Conservation (phyloP, 495 filamentous ascomycete species). For the Collariella sp. region DNA sequence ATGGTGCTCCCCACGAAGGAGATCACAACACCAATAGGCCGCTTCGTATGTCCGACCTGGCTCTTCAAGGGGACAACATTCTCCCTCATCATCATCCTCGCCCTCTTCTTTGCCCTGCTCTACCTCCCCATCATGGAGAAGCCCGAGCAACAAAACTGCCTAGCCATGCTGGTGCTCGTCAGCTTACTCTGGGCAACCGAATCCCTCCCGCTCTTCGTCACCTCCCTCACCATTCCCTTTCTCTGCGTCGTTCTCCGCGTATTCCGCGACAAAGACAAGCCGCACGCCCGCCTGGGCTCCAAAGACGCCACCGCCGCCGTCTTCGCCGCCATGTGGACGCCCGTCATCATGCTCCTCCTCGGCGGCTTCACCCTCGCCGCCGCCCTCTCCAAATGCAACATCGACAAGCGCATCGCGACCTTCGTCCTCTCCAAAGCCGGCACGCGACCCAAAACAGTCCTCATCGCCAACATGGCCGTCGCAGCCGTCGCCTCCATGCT, state of each 20-base stretch:
- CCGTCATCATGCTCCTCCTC: constrained; percentile 95
- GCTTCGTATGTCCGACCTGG: constrained; percentile 68
- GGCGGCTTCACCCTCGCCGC: constrained; percentile 95
- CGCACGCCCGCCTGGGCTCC: constrained; percentile 58
- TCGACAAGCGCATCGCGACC: constrained; percentile 93
- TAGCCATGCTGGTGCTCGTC: constrained; percentile 89
- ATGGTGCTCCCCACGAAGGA: constrained; percentile 49
- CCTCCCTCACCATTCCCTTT: constrained; percentile 87
- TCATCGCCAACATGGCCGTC: constrained; percentile 96
- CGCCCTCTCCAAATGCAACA: constrained; percentile 91
- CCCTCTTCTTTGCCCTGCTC: constrained; percentile 64
- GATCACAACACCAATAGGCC: constrained; percentile 72
- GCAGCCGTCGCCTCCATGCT: constrained; percentile 97
- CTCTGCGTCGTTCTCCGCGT: constrained; percentile 80
- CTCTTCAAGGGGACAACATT: constrained; percentile 73
- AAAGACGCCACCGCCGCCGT: constrained; percentile 71
- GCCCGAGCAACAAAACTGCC: constrained; percentile 87
- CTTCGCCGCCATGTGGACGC: constrained; percentile 96
- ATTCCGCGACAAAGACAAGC: constrained; percentile 65
- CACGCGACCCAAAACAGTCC: constrained; percentile 74
- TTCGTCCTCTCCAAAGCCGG: constrained; percentile 96
- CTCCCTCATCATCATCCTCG: constrained; percentile 60
- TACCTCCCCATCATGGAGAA: constrained; percentile 68
- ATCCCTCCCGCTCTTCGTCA: constrained; percentile 96
- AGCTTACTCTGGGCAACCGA: constrained; percentile 96